Base-by-base conservation (phyloP, 805 yeast species). In the Limtongia smithiae region DNA sequence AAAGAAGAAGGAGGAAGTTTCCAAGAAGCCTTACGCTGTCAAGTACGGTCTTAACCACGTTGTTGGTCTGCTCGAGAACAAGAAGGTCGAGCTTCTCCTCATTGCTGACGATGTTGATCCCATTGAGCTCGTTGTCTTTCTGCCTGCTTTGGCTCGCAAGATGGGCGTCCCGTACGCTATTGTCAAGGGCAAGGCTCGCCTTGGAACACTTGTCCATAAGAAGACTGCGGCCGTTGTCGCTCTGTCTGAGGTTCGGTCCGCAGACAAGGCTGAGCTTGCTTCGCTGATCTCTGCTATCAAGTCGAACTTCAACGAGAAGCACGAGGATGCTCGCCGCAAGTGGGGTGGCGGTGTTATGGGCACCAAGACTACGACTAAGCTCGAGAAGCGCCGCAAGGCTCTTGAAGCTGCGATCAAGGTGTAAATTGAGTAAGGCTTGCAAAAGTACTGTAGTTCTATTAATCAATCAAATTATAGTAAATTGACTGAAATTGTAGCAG, bases 301-400 rank as follows among this genome's bases (percentile, higher is more conserved):
- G 77, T 83, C 95, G 64, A 89, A 88, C 93, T 91, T 84, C 77
- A 73, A 75, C 66, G 95, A 86, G 71, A 87, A 88, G 77, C 87
- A 83, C 85, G 97, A 91, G 70, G 97, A 93, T 66, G 70, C 80
- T 71, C 91, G 94, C 82, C 89, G 87, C 79, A 95, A 88, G 84
- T 91, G 98, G 98, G 97, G 97, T 81, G 98, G 98, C 81, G 98
- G 98, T 81, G 71, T 88, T 75, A 78, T 93, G 81, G 96, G 97
- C 75, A 77, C 85, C 66, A 93, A 91, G 81, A 88, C 97, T 69
- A 80, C 79, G 68, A 93, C 82, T 70, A 87, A 84, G 79, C 71
- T 73, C 60, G 90, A 80, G 66, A 87, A 85, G 83, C 82, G 73
- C 69, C 83, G 81, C 62, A 81, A 77, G 75, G 75, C 76, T 65